Percentiles rank a stretch among this genome's conserved stretches.
Conservation (phyloP, 2,329 filamentous ascomycete species). For the Ceratocystis variospora region DNA sequence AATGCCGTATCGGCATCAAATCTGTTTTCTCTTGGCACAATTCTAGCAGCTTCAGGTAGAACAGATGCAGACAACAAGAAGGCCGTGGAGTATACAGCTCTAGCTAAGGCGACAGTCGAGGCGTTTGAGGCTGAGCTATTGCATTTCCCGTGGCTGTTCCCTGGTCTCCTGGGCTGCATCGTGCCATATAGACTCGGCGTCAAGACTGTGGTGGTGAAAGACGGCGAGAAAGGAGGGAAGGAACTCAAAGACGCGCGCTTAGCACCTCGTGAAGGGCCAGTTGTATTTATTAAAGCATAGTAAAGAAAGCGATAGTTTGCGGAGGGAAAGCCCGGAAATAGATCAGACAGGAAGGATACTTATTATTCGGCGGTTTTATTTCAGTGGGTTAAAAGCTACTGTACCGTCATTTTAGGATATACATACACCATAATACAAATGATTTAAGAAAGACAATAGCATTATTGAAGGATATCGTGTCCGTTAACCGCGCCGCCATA, state of each 20-base stretch:
- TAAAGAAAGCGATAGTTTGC: neutral
- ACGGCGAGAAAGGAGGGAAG: neutral
- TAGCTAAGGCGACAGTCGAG: conserved; percentile 60
- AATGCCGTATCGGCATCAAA: conserved; percentile 82
- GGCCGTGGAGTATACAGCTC: conserved; percentile 36
- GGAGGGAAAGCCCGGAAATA: neutral
- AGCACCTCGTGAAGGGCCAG: conserved; percentile 7
- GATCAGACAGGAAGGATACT: neutral
- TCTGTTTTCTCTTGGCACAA: conserved; percentile 60
- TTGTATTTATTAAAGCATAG: conserved; percentile 10
- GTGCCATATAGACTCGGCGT: conserved; percentile 62
- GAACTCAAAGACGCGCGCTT: conserved; percentile 7
- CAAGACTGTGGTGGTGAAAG: conserved; percentile 25
- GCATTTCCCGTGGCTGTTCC: conserved; percentile 87
- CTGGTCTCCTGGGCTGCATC: conserved; percentile 61
- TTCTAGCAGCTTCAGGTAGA: conserved; percentile 47
- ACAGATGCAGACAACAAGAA: conserved; percentile 4
- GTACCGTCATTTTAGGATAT: neutral
- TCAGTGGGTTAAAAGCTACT: neutral
- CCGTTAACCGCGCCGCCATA: neutral
- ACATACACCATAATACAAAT: neutral
- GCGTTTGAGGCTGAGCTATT: conserved; percentile 86
- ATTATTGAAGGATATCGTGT: neutral
- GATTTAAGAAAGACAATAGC: neutral
- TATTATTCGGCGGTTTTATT: no score